Conservation (phyloP, 495 filamentous ascomycete genomes). For the Acidiella bohemica region DNA sequence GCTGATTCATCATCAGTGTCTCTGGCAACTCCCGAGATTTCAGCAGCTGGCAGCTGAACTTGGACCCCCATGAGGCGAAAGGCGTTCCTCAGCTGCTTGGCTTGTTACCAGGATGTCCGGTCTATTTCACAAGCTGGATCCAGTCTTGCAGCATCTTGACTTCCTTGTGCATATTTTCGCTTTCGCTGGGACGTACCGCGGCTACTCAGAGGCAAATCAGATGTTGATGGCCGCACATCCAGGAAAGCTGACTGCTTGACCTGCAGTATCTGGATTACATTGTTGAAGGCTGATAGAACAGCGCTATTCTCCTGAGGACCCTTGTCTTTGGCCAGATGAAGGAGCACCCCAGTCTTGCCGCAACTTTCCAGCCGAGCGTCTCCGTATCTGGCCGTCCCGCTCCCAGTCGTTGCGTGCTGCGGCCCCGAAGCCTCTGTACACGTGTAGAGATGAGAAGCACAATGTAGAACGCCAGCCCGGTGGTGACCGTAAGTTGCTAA, state of each 20-base stretch:
- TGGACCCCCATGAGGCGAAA: too few relatives aligned
- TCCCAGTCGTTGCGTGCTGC: slow-evolving; percentile 4
- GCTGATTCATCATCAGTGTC: slow-evolving; percentile 1
- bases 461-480: slow-evolving; percentile 5
- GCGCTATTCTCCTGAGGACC: slow-evolving; percentile 5
- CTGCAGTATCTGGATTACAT: slow-evolving; percentile 6
- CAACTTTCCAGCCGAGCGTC: slow-evolving; percentile 5
- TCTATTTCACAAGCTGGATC: too few relatives aligned
- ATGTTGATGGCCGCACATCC: neutral
- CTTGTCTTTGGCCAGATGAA: neutral
- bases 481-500: slow-evolving; percentile 6
- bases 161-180: too few relatives aligned
- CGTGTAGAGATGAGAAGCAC: slow-evolving; percentile 4
- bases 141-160: too few relatives aligned
- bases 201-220: slow-evolving; percentile 1
- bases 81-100: too few relatives aligned
- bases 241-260: slow-evolving; percentile 8
- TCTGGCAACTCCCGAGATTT: too few relatives aligned
- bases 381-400: slow-evolving; percentile 9
- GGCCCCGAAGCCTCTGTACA: slow-evolving; percentile 10
- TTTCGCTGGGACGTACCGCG: too few relatives aligned
- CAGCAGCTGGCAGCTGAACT: too few relatives aligned
- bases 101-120: too few relatives aligned
- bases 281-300: slow-evolving; percentile 4
- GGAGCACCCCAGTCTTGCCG: neutral